Percentiles rank a stretch among this genome's conserved stretches.
These are phyloP conservation scores for Mucor mucedo DNA, from an alignment of 371 early-diverging fungal species.

Conservation along the genomic window DNA sequence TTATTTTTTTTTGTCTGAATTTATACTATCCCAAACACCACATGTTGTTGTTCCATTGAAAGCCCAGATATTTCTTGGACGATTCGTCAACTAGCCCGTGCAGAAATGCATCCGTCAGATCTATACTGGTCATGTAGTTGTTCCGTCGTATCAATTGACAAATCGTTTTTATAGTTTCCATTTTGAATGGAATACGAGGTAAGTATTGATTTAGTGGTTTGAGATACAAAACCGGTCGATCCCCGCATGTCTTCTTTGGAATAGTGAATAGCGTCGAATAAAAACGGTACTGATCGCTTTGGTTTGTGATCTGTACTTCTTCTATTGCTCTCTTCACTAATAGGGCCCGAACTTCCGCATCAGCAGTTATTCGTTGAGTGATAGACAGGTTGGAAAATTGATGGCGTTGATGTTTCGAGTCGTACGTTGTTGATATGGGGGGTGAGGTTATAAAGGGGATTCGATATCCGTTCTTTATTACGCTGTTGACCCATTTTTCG, in stretches of 20 bases:
- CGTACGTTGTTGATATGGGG: no score
- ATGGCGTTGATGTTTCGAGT: no score
- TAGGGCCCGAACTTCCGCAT: conserved; percentile 3
- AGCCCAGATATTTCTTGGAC: conserved; percentile 39
- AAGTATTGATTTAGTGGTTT: conserved; percentile 29
- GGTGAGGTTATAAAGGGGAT: no score
- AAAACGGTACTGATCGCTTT: conserved; percentile 17
- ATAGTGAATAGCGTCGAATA: conserved; percentile 27
- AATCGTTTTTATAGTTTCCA: conserved; percentile 23
- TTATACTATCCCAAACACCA: no score
- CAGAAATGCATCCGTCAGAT: conserved; percentile 32
- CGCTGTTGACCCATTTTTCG: no score
- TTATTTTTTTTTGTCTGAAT: no score
- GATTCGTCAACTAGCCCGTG: conserved; percentile 22
- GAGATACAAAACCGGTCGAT: conserved; percentile 29
- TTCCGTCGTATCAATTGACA: conserved; percentile 23
- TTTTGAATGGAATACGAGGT: conserved; percentile 26
- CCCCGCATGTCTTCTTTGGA: conserved; percentile 28
- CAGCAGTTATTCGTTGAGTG: no score
- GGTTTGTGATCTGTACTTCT: background rate
- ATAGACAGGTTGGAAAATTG: no score
- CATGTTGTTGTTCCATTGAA: conserved; percentile 42
- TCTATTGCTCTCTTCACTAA: conserved; percentile 33
- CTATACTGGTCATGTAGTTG: conserved; percentile 34
- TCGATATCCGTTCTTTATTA: no score